Evolutionary conservation across 2,329 filamentous ascomycete species (phyloP), one percentile per base, ranked within the genome.

Genomic region (Coniochaeta pulveracea): DNA sequence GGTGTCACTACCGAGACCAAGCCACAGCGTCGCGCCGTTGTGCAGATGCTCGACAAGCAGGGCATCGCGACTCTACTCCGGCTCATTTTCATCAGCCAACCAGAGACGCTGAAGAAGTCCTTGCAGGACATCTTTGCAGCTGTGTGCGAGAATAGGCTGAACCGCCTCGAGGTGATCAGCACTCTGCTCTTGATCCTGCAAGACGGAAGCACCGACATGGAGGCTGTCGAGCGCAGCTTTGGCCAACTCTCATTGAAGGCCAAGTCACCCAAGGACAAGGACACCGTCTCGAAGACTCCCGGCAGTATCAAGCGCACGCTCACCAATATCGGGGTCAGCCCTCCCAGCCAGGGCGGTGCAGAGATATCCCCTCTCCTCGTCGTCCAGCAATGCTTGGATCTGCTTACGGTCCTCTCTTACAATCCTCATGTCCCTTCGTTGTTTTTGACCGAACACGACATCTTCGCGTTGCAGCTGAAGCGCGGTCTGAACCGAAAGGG

Each of bases 51-150:
- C 19, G 91, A 98, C 56, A 95, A 94, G 58, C 73, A 88, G 29
- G 91, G 93, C 17, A 80, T 98, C 43, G 91, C 93, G 17, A 96
- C 91, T n/a, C 64, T 98, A 21, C 69, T 98, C 26, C 84, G 93
- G n/a, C 71, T 98, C 8, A 95, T 98, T 89, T 98, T 98, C 54
- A 86, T 96, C 47, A 82, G 85, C 30, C 85, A 95, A 43, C 84
- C 89, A 42, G 85, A 84, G 15, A 91, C 84, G 40, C 80, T 91
- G 31, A 84, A 86, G 43, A 76, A 71, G 40, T 83, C 85, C 38
- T 68, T 98, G 34, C 89, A 91, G 51, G 79, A 80, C 35, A 84
- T 98, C 34, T 77, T 98, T 33, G 76, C 85, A 40, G 85, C 94
- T 44, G 80, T 96, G 17, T 96, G 86, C 50, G 83, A 94, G 57